A percentile compares a stretch with the other conserved stretches of the same genome.
These are phyloP conservation scores for Stenogyne calaminthoides DNA, from an alignment of 305 asterid genomes.

Conservation along the genomic window DNA sequence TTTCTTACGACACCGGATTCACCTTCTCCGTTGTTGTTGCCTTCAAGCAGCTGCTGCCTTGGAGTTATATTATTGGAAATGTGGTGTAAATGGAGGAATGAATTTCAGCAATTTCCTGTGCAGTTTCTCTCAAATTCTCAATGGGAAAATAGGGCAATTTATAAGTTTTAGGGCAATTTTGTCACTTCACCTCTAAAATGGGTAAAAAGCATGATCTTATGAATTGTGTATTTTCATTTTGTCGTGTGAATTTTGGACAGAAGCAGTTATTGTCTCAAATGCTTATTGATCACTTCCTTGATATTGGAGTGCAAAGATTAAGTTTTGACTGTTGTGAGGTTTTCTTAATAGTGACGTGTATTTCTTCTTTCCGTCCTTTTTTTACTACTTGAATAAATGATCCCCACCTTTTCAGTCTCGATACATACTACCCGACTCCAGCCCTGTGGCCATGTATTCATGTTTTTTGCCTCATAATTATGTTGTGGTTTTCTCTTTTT, in stretches of 20 bases:
- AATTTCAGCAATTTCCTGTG: background rate
- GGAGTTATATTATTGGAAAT: background rate
- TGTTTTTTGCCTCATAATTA: background rate
- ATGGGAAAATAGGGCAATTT: background rate
- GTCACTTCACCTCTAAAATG: background rate
- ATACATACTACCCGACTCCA: background rate
- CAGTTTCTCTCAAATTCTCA: background rate
- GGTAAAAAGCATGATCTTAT: background rate
- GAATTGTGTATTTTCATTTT: background rate
- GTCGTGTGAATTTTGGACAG: background rate
- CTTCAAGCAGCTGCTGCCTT: background rate
- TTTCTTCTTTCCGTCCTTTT: constrained; percentile 2
- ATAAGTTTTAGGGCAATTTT: background rate
- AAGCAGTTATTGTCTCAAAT: background rate
- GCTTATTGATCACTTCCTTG: background rate
- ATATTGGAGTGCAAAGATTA: background rate
- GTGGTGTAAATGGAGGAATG: background rate
- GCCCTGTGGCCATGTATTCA: background rate
- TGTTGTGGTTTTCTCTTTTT: background rate
- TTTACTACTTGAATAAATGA: background rate
- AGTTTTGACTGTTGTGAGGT: background rate
- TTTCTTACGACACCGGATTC: background rate
- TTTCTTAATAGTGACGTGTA: background rate
- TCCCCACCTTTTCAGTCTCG: background rate
- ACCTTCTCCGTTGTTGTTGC: background rate